phyloP scores from a whole-genome alignment of 2,329 filamentous ascomycete genomes.

The Penicillium sumatraense region DNA sequence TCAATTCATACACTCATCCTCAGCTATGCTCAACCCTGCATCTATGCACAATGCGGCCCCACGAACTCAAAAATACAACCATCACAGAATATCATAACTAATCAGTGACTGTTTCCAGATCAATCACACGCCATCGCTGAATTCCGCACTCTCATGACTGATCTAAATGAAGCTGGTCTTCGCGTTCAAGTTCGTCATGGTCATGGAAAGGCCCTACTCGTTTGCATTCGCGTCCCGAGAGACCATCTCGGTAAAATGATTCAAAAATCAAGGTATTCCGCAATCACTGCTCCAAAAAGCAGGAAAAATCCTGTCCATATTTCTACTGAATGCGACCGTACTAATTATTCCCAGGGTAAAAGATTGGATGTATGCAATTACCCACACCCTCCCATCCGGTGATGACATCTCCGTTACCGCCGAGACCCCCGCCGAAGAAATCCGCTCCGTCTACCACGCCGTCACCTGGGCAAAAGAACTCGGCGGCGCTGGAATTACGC shows the following conservation, averaged over 20 bases:
- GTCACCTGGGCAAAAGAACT: constrained; percentile 74
- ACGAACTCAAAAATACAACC: no score
- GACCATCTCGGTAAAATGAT: constrained; percentile 78
- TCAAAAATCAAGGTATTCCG: constrained; percentile 75
- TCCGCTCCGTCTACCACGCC: constrained; percentile 85
- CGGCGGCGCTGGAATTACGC: constrained; percentile 78
- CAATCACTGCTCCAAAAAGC: no score
- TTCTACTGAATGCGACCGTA: not conserved
- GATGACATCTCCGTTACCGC: constrained; percentile 77
- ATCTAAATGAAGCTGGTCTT: constrained; percentile 78
- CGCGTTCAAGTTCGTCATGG: constrained; percentile 85
- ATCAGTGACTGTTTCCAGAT: constrained; percentile 61
- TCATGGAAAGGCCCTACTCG: constrained; percentile 72
- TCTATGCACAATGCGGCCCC: no score
- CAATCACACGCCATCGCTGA: constrained; percentile 70
- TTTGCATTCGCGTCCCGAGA: constrained; percentile 83
- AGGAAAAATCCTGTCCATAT: no score
- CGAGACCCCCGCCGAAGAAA: constrained; percentile 83
- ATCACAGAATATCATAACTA: constrained; percentile 8
- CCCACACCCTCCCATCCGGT: constrained; percentile 74
- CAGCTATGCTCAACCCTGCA: no score
- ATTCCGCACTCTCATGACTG: constrained; percentile 77
- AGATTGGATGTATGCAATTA: constrained; percentile 92
- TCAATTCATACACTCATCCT: no score
- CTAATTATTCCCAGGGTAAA: constrained; percentile 64